These are phyloP conservation scores for Hanseniaspora gamundiae DNA, from an alignment of 1,139 yeast genomes.

Conservation along the genomic window DNA sequence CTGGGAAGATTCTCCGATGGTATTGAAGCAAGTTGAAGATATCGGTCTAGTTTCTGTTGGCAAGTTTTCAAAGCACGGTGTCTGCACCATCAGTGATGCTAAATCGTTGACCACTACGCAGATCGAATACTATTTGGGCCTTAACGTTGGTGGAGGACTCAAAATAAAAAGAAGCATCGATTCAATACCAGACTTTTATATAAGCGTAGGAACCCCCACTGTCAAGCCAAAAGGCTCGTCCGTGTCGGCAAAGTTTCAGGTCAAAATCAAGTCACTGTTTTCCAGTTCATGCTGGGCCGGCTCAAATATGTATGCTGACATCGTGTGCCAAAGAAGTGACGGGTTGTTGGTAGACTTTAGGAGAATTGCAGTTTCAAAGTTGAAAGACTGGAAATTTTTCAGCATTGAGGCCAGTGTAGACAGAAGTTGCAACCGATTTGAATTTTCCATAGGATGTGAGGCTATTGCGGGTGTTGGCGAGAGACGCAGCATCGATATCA, in stretches of 20 bases:
- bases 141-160: slow-evolving; percentile 30
- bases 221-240: background rate
- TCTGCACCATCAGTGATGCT: slow-evolving; percentile 25
- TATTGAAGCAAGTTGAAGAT: slow-evolving; percentile 34
- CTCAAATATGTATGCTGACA: slow-evolving; percentile 19
- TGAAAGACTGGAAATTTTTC: slow-evolving; percentile 22
- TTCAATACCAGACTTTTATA: slow-evolving; percentile 23
- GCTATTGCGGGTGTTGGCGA: slow-evolving; percentile 28
- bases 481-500: slow-evolving; percentile 1
- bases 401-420: slow-evolving; percentile 16
- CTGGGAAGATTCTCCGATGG: slow-evolving; percentile 37
- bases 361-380: slow-evolving; percentile 25
- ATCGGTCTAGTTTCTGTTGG: slow-evolving; percentile 31
- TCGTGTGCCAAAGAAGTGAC: slow-evolving; percentile 20
- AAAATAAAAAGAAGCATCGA: slow-evolving; percentile 23
- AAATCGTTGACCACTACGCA: slow-evolving; percentile 21
- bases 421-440: slow-evolving; percentile 15
- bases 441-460: slow-evolving; percentile 26
- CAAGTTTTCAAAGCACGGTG: slow-evolving; percentile 27
- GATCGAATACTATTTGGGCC: slow-evolving; percentile 30
- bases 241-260: slow-evolving; percentile 15
- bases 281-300: slow-evolving; percentile 24
- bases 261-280: slow-evolving; percentile 8
- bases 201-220: slow-evolving; percentile 8
- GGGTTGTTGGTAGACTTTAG: slow-evolving; percentile 31